Base-by-base conservation (phyloP, 1,139 yeast species). In the Candida smagusa region DNA sequence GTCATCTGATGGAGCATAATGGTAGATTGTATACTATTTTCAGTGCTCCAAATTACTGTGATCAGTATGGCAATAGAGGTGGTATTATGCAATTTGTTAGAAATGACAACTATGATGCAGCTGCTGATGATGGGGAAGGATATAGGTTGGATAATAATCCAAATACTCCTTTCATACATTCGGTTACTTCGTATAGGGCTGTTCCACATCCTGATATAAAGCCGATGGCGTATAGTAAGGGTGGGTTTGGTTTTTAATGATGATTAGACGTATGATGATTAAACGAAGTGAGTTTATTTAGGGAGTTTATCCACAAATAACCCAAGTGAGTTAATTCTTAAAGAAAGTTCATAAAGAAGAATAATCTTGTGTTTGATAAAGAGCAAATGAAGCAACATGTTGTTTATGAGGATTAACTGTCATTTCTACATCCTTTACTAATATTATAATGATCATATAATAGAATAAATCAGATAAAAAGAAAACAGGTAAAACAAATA, bases 11-110 rank as follows among this genome's bases (percentile, higher is more conserved):
- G 37, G 97, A 92, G 56, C 99, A 92, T 55, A 74, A 83, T 43
- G 95, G 95, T 7, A 74, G 81, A 50, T 76, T 92, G 37, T 79
- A 89, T 41, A 92, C 99, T 0, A 96, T 92, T 16, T 92, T 92
- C 61, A 83, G 95, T 61, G 98, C 99, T 0, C 99, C 99, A 29
- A 90, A 94, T 61, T 92, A 92, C 61, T 90, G 97, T 64, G 99
- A 94, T 56, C 70, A 84, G 12, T 89, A 88, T 39, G 96, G 95
- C 11, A 92, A 92, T 60, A 61, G 77, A 48, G 99, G 97, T 37
- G 98, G 95, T 8, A 85, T 85, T 40, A 81, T 90, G 38, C 84
- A 87, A 52, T 63, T 82, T 41, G 59, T 64, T 2, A 73, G 65
- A 36, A 70, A 70, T 49, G 21, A 40, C 1, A 36, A 46, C 4